Evolutionary conservation across 345 rosid species (phyloP), one percentile per base, ranked within the genome.

Genomic region (Brassica rapa): DNA sequence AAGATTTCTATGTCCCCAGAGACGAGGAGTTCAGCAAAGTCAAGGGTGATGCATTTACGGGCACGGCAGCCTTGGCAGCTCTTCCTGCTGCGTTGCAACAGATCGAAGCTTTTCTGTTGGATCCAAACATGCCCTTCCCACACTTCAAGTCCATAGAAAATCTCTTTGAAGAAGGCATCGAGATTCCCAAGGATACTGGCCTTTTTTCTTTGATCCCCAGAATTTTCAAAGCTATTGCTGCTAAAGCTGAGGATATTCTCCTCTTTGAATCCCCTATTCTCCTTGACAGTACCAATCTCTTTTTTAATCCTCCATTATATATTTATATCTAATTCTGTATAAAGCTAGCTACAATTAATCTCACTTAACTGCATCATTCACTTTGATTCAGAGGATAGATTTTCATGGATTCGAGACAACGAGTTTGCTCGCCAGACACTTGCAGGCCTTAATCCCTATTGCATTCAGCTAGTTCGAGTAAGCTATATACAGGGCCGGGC

Each of bases 371-470:
- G 43, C 8, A 37, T 8, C 2, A 1, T 37, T 23, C 62, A 59
- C 24, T 16, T 55, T 43, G 63, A 70, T 75, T 67, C 81, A 93
- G 97, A 89, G 80, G 89, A 89, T 72, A 84, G 75, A 41, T 90
- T 89, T 32, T 32, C 35, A 32, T 32, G 35, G 35, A 32, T 32
- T 6, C 35, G 35, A 32, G 35, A 32, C 35, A 6, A 32, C 35
- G 35, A 32, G 35, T 32, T 32, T 32, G 35, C 35, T 32, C 35
- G 35, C 35, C 35, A 32, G 35, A 32, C 35, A 32, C 92, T 93
- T 49, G 87, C 95, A 23, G 95, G 98, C 56, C 85, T 93, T 30
- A 93, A 93, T 41, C 97, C 98, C 2, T 84, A 3, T 14, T 11
- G 82, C 72, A 57, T 93, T 30, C 73, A 84, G 14, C 83, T 87